A percentile compares a stretch with the other conserved stretches of the same genome.
These are phyloP conservation scores for Septoria linicola DNA, from an alignment of 2,329 filamentous ascomycete genomes.

Conservation along the genomic window DNA sequence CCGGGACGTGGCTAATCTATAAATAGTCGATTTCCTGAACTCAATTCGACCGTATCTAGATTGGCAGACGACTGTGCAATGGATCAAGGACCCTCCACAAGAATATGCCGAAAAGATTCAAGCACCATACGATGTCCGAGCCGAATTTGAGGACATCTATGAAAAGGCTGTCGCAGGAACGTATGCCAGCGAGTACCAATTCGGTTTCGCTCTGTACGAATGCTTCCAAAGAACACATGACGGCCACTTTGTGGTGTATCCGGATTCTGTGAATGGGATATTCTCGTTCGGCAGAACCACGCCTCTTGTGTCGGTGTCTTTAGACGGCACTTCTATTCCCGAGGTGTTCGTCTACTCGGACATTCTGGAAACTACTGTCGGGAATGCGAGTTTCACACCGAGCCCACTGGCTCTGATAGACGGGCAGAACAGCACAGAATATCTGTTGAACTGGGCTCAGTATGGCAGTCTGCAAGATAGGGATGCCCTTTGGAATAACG, in stretches of 20 bases:
- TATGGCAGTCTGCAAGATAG: slow-evolving; percentile 55
- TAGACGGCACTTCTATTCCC: slow-evolving; percentile 59
- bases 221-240: slow-evolving; percentile 60
- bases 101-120: slow-evolving; percentile 50
- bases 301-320: slow-evolving; percentile 59
- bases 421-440: slow-evolving; percentile 53
- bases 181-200: slow-evolving; percentile 47
- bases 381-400: slow-evolving; percentile 45
- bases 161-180: slow-evolving; percentile 39
- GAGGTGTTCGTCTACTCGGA: slow-evolving; percentile 57
- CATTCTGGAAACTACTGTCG: slow-evolving; percentile 43
- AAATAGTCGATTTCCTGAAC: slow-evolving; percentile 41
- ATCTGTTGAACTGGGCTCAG: slow-evolving; percentile 50
- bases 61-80: slow-evolving; percentile 49
- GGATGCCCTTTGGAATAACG: slow-evolving; percentile 57
- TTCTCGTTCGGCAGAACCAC: slow-evolving; percentile 53
- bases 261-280: slow-evolving; percentile 53
- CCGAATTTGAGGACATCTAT: slow-evolving; percentile 41
- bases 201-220: slow-evolving; percentile 53
- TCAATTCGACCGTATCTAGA: slow-evolving; percentile 47
- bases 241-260: slow-evolving; percentile 61
- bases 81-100: slow-evolving; percentile 46
- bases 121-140: slow-evolving; percentile 44
- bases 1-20: slow-evolving; percentile 25
- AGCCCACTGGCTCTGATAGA: slow-evolving; percentile 58